phyloP scores from a whole-genome alignment of 805 yeast species.

The Lipomyces anomalus region DNA sequence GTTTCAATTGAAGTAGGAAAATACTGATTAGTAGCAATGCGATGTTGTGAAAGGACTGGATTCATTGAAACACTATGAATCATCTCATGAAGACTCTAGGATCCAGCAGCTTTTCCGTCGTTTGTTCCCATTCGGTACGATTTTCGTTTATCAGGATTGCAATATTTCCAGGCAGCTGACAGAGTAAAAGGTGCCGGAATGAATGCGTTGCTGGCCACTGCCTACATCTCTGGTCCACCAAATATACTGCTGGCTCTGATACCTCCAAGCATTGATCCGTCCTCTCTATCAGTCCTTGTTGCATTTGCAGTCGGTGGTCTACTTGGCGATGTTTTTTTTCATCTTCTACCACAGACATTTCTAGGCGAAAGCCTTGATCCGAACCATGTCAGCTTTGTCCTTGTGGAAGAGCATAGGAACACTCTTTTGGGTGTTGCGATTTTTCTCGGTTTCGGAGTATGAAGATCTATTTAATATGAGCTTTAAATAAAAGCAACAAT shows the following conservation, averaged over 20 bases:
- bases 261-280: constrained; percentile 51
- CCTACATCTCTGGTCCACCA: constrained; percentile 62
- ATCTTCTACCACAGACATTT: constrained; percentile 64
- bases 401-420: constrained; percentile 49
- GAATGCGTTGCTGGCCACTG: constrained; percentile 58
- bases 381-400: constrained; percentile 38
- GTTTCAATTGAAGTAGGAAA: no score
- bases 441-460: constrained; percentile 51
- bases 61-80: constrained; percentile 20
- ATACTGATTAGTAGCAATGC: constrained; percentile 33
- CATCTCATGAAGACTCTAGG: constrained; percentile 21
- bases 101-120: constrained; percentile 40
- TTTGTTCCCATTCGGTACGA: constrained; percentile 32
- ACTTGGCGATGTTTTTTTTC: constrained; percentile 68
- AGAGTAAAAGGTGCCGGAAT: constrained; percentile 53
- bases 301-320: constrained; percentile 74
- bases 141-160: no score
- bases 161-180: not conserved
- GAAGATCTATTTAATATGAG: no score
- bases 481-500: not conserved
- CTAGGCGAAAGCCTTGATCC: constrained; percentile 45
- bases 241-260: constrained; percentile 49
- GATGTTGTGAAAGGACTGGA: constrained; percentile 40
- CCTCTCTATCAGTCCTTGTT: constrained; percentile 49
- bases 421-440: constrained; percentile 49